Percentiles rank a stretch among this genome's conserved stretches.
phyloP scores from a whole-genome alignment of 1,139 yeast genomes.

The Pichia sp. region DNA sequence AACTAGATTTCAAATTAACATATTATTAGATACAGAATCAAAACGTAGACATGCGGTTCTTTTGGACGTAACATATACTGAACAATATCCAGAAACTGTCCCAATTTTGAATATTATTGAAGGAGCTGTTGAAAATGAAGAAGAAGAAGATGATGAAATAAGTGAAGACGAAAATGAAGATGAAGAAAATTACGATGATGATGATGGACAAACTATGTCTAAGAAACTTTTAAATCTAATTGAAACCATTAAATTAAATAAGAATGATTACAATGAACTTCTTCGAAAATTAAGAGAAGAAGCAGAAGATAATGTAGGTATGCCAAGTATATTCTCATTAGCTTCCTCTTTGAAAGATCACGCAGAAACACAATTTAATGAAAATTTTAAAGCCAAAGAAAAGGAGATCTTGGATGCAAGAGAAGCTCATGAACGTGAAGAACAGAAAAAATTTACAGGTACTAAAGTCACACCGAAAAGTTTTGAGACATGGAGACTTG shows the following conservation, averaged over 20 bases:
- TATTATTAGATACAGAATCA: conserved; percentile 53
- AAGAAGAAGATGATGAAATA: conserved; percentile 26
- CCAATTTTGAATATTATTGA: conserved; percentile 45
- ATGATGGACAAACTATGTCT: conserved; percentile 39
- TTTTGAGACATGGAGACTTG: conserved; percentile 62
- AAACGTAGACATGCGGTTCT: conserved; percentile 46
- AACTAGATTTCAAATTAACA: conserved; percentile 41
- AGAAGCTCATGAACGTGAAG: conserved; percentile 54
- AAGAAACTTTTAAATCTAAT: conserved; percentile 45
- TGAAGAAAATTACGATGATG: conserved; percentile 38
- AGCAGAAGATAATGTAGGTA: conserved; percentile 75
- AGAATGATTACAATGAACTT: conserved; percentile 40
- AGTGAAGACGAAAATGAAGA: conserved; percentile 33
- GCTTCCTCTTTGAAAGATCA: conserved; percentile 72
- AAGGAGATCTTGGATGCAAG: conserved; percentile 52
- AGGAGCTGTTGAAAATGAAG: conserved; percentile 30
- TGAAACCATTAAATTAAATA: conserved; percentile 48
- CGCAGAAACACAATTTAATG: conserved; percentile 60
- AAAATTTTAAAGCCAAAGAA: conserved; percentile 52
- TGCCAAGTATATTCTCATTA: conserved; percentile 81
- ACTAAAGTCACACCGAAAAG: conserved; percentile 57
- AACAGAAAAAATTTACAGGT: conserved; percentile 67
- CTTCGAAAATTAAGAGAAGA: conserved; percentile 43
- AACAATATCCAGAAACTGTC: conserved; percentile 61
- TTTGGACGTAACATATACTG: conserved; percentile 61